Base-by-base conservation (phyloP, 169 alveolate genomes). In the Plasmodium billcollinsi region DNA sequence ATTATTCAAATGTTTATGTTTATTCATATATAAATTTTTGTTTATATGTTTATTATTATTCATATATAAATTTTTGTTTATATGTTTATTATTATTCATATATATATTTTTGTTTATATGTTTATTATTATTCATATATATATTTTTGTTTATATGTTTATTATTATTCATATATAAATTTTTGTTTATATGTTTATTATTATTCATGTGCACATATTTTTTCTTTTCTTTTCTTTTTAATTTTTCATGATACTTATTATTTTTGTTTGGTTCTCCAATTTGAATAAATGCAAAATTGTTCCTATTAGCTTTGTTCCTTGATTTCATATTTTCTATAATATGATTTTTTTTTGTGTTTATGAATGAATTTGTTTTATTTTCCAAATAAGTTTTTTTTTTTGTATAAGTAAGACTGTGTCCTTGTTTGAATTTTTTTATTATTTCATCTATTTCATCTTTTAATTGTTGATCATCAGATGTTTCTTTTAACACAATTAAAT, bases 401-500 rank as follows among this genome's bases (percentile, higher is more conserved):
- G 66, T 8, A 59, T 67, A 24, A 7, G 58, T 63, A 14, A 11
- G 7, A 39, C 47, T 39, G 5, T 39, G 11, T 6, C 47, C 47
- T 39, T 4, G 49, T 73, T 63, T 85, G 18, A 85, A 14, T 9
- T 63, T 24, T 9, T 66, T 47, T 49, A 85, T 73, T 2, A 69
- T 62, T 8, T 62, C 90, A 47, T 80, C 92, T 9, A 94, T 73
- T 21, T 73, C 92, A 11, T 62, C 63, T 24, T 67, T 47, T n/a
- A 94, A 73, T 3, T 47, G 58, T 26, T 75, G 91, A 63, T 94
- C 94, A 18, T 39, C 73, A 1, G 92, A 63, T 39, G 80, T 65
- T 75, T 88, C 93, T 63, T 92, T 85, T 54, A 94, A 73, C 4
- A 88, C 24, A 21, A 73, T 39, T 14, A 94, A 88, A 74, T 70